Conservation (phyloP, 2,329 filamentous ascomycete genomes). For the Venturia oleaginea region DNA sequence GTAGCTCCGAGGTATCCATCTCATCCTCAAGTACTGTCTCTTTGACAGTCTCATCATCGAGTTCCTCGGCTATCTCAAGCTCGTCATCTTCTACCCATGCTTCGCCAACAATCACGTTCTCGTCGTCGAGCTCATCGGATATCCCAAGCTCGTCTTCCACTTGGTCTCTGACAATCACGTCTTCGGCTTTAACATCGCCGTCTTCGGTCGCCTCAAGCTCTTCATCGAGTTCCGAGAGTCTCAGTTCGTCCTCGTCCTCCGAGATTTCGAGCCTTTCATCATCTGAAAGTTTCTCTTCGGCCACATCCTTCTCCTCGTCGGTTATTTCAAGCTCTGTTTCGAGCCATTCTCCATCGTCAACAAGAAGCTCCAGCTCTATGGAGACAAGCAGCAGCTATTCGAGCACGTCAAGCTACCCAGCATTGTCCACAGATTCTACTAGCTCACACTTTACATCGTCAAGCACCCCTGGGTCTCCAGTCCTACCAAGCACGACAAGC, state of each 20-base stretch:
- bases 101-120: not conserved
- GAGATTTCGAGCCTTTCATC: not conserved
- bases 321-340: not conserved
- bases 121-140: not conserved
- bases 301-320: not conserved
- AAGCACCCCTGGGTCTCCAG: not conserved
- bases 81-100: not conserved
- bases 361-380: not conserved
- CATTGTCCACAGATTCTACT: not conserved
- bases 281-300: not conserved
- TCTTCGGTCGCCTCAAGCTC: not conserved
- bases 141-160: conserved; percentile 1
- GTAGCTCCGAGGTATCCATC: not conserved
- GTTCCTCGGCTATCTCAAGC: not conserved
- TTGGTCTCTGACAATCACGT: not conserved
- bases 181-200: not conserved
- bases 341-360: not conserved
- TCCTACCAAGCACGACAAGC: conserved; percentile 5
- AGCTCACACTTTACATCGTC: not conserved
- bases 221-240: not conserved
- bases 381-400: not conserved
- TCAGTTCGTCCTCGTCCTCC: not conserved
- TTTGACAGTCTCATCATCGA: not conserved
- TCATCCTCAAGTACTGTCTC: too few relatives aligned
- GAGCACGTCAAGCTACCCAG: not conserved